Percentiles rank a stretch among this genome's conserved stretches.
phyloP scores from a whole-genome alignment of 805 yeast genomes.

The Nakazawaea ambrosiae region DNA sequence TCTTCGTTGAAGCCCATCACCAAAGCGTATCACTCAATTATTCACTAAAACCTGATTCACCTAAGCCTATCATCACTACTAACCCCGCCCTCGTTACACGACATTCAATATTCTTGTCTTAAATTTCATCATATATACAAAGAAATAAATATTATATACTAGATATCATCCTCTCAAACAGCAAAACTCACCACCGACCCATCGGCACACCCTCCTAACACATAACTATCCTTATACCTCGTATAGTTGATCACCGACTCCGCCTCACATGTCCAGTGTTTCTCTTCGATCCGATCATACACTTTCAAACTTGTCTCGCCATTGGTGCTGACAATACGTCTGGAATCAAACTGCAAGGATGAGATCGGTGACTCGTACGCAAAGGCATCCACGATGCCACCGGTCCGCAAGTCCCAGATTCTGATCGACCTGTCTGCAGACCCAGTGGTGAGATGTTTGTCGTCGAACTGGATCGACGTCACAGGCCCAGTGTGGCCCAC shows the following conservation, averaged over 20 bases:
- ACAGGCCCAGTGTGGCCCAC: slow-evolving; percentile 68
- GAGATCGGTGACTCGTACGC: slow-evolving; percentile 52
- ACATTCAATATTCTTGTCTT: no score
- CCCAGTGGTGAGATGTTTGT: slow-evolving; percentile 56
- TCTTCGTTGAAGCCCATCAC: no score
- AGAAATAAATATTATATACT: not conserved
- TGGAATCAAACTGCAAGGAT: slow-evolving; percentile 51
- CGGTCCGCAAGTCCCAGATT: slow-evolving; percentile 70
- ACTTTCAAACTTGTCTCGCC: slow-evolving; percentile 44
- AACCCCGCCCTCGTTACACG: no score
- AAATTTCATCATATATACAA: no score
- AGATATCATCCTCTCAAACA: slow-evolving; percentile 13
- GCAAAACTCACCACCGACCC: slow-evolving; percentile 69
- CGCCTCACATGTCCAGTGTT: slow-evolving; percentile 48
- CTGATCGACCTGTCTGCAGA: slow-evolving; percentile 56
- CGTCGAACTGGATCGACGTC: slow-evolving; percentile 63
- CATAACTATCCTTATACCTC: slow-evolving; percentile 54
- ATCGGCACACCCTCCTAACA: slow-evolving; percentile 55
- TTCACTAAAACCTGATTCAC: no score
- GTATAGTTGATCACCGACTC: slow-evolving; percentile 33
- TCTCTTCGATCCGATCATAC: slow-evolving; percentile 47
- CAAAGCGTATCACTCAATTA: no score
- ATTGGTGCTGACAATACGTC: slow-evolving; percentile 48
- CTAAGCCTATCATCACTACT: no score
- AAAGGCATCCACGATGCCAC: slow-evolving; percentile 53